Conservation (phyloP, 164 flowering plant species). For the Magnolia changhungtana region DNA sequence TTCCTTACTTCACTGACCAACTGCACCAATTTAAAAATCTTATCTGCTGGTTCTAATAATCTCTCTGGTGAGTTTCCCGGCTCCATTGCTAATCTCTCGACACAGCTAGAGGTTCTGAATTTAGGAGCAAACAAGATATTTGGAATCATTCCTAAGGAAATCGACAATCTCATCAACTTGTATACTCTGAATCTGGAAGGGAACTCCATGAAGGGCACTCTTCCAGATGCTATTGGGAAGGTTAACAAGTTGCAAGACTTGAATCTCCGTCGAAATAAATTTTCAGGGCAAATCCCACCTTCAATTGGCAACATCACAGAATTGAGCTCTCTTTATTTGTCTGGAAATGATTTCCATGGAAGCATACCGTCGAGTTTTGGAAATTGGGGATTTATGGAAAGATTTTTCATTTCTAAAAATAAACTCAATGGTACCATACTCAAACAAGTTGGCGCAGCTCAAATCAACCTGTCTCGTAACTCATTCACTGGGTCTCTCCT, state of each 20-base stretch:
- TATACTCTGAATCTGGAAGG: background rate
- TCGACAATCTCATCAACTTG: background rate
- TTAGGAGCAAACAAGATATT: background rate
- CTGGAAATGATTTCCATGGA: background rate
- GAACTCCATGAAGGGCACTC: background rate
- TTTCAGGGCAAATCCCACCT: background rate
- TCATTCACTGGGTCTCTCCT: background rate
- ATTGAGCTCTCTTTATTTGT: background rate
- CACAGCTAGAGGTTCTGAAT: background rate
- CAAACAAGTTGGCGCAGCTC: background rate
- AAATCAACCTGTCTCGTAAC: background rate
- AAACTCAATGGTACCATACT: constrained; percentile 24
- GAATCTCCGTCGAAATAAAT: background rate
- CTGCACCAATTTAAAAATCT: background rate
- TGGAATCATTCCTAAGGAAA: background rate
- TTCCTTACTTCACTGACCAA: background rate
- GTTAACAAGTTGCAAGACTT: background rate
- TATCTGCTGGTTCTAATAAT: background rate
- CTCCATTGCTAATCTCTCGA: constrained; percentile 1
- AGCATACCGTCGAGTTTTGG: constrained; percentile 7
- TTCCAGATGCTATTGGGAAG: constrained; percentile 2
- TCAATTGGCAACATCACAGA: background rate
- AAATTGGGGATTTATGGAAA: constrained; percentile 7
- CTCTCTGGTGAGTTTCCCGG: background rate
- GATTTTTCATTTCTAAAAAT: constrained; percentile 8